Conservation (phyloP, 306 rosid species). For the Quercus wislizeni region DNA sequence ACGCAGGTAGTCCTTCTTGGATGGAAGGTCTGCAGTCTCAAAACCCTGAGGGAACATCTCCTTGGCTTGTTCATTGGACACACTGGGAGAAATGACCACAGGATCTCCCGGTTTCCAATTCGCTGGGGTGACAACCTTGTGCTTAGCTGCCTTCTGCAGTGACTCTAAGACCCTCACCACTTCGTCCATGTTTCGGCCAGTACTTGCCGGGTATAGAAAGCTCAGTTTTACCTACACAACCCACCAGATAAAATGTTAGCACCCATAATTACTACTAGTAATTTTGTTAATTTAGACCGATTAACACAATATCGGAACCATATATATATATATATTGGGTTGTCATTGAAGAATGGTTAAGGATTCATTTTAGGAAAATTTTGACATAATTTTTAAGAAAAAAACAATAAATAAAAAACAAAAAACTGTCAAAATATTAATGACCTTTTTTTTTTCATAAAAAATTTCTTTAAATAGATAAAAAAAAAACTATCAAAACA, state of each 20-base stretch:
- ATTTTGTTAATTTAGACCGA: not conserved
- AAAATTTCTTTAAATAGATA: too few species aligned
- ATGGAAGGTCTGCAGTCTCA: slow-evolving; percentile 58
- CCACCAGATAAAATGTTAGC: not conserved
- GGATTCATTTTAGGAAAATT: too few species aligned
- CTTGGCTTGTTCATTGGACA: slow-evolving; percentile 65
- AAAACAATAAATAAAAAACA: too few species aligned
- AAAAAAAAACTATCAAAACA: too few species aligned
- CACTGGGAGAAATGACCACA: slow-evolving; percentile 48
- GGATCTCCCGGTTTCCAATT: slow-evolving; percentile 72
- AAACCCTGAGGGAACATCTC: slow-evolving; percentile 53
- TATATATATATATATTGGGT: not conserved
- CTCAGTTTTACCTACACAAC: slow-evolving; percentile 55
- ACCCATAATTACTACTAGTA: too few species aligned
- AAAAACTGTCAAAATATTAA: too few species aligned
- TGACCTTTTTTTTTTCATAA: too few species aligned
- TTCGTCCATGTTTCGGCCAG: slow-evolving; percentile 88
- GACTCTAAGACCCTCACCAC: slow-evolving; percentile 81
- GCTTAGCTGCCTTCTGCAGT: slow-evolving; percentile 52
- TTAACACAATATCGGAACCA: not conserved
- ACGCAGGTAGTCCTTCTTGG: slow-evolving; percentile 60
- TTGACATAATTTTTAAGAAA: too few species aligned
- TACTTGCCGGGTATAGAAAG: slow-evolving; percentile 74
- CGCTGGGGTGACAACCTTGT: slow-evolving; percentile 68
- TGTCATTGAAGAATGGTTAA: too few species aligned